Conservation (phyloP, 176 grass and related monocot genomes). For the Musa schizocarpa region DNA sequence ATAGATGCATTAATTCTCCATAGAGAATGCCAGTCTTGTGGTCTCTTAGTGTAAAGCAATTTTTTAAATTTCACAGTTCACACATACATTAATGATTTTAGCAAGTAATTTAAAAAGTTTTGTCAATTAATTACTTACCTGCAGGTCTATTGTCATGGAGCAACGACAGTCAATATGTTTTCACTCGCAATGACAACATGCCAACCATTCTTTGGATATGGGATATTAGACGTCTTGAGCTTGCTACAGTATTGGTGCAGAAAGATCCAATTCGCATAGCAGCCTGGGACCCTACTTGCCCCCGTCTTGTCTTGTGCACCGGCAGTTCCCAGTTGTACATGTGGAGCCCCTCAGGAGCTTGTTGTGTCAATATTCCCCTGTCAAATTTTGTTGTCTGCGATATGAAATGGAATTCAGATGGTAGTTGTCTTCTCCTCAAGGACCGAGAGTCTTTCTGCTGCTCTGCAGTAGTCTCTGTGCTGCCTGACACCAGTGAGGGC, state of each 20-base stretch:
- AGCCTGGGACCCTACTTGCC: constrained; percentile 69
- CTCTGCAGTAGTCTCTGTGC: constrained; percentile 43
- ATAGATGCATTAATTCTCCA: too few relatives aligned
- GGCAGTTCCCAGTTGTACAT: constrained; percentile 76
- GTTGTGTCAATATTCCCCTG: constrained; percentile 68
- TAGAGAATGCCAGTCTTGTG: too few relatives aligned
- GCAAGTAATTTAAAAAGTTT: not conserved
- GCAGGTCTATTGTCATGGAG: constrained; percentile 86
- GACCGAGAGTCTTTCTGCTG: constrained; percentile 79
- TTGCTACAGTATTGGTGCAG: constrained; percentile 74
- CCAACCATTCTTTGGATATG: constrained; percentile 89
- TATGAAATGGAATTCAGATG: constrained; percentile 79
- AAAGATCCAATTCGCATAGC: constrained; percentile 82
- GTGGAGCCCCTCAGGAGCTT: constrained; percentile 62
- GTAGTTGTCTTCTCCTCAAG: constrained; percentile 74
- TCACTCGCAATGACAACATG: constrained; percentile 89
- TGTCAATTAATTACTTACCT: not conserved
- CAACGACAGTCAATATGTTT: constrained; percentile 73
- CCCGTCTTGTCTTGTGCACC: constrained; percentile 58
- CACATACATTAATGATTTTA: not conserved
- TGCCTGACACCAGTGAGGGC: constrained; percentile 27
- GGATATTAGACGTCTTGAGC: constrained; percentile 86
- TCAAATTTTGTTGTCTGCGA: constrained; percentile 53
- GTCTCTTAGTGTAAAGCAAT: too few relatives aligned
- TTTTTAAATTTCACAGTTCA: not conserved